phyloP scores from a whole-genome alignment of 345 rosid genomes.

The Rhizophora mangle region DNA sequence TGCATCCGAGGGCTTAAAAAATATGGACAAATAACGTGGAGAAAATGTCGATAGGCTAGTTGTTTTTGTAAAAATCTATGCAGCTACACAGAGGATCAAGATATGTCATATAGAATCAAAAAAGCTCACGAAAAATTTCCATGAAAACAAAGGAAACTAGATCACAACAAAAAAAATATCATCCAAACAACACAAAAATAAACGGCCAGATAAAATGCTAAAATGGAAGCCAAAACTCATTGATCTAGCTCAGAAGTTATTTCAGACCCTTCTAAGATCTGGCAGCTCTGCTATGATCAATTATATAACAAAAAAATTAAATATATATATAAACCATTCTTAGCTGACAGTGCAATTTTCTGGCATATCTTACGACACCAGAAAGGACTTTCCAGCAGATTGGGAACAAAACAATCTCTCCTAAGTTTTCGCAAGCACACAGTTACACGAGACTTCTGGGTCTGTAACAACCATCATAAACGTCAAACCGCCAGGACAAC shows the following conservation, averaged over 20 bases:
- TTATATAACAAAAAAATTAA: not conserved
- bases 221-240: not conserved
- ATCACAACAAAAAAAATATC: not conserved
- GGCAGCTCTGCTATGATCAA: too few species aligned
- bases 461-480: too few species aligned
- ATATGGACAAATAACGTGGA: too few species aligned
- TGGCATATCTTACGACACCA: not conserved
- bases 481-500: too few species aligned
- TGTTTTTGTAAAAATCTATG: not conserved
- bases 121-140: not conserved
- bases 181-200: not conserved
- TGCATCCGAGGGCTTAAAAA: too few species aligned
- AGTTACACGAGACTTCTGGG: too few species aligned
- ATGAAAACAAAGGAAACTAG: not conserved
- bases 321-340: too few species aligned
- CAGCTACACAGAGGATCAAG: not conserved
- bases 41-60: too few species aligned
- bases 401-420: too few species aligned
- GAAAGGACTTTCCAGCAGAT: not conserved
- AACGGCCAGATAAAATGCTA: not conserved
- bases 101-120: not conserved
- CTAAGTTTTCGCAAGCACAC: too few species aligned
- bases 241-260: conserved; percentile 3
- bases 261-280: not conserved
- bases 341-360: not conserved